Evolutionary conservation across 164 flowering plant genomes (phyloP).

Genomic region (Vitis labrusca): DNA sequence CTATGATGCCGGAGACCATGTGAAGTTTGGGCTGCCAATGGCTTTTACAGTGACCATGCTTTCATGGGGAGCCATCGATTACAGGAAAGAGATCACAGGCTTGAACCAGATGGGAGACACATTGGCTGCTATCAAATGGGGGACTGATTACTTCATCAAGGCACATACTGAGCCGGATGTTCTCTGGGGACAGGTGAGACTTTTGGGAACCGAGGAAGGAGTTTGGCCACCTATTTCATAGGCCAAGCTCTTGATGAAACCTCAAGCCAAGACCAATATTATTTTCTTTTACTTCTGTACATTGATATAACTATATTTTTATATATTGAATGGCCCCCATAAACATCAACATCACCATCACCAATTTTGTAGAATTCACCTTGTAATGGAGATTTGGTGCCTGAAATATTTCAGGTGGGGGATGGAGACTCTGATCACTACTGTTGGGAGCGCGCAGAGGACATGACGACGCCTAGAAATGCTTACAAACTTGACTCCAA

Average conservation of each 20-base stretch:
- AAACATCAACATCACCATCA: no score
- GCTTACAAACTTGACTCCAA: slow-evolving; percentile 55
- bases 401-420: slow-evolving; percentile 47
- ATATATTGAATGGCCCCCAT: no score
- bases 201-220: background rate
- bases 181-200: slow-evolving; percentile 65
- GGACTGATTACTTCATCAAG: slow-evolving; percentile 79
- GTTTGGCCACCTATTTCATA: slow-evolving; percentile 1
- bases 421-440: slow-evolving; percentile 73
- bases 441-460: slow-evolving; percentile 86
- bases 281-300: no score
- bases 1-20: slow-evolving; percentile 92
- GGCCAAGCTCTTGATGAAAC: no score
- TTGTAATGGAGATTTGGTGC: background rate
- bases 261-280: no score
- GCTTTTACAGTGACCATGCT: slow-evolving; percentile 75
- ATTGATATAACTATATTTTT: no score
- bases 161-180: slow-evolving; percentile 61
- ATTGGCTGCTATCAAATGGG: slow-evolving; percentile 72
- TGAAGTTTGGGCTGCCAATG: slow-evolving; percentile 88
- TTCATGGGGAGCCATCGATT: slow-evolving; percentile 76
- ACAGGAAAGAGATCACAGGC: slow-evolving; percentile 39
- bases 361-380: no score
- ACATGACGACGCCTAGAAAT: slow-evolving; percentile 79
- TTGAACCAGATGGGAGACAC: slow-evolving; percentile 50